phyloP scores from a whole-genome alignment of 768 basidiomycete genomes.

The Amanita inopinata region DNA sequence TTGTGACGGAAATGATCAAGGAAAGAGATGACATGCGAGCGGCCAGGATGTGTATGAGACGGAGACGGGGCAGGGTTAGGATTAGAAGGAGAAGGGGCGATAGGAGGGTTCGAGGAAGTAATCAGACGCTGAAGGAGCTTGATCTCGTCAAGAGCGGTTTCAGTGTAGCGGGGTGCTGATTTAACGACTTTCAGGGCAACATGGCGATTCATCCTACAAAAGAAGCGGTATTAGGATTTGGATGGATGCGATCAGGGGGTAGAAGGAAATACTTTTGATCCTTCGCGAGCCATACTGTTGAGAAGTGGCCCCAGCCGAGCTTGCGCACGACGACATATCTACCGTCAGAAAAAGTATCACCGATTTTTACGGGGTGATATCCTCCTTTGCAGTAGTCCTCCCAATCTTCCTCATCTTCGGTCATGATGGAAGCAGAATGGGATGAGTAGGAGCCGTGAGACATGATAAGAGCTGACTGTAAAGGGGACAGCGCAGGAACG shows the following conservation, averaged over 20 bases:
- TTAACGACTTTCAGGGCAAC: conserved; percentile 99
- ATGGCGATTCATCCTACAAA: conserved; percentile 78
- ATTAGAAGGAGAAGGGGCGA: conserved; percentile 34
- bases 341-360: conserved; percentile 80
- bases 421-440: conserved; percentile 69
- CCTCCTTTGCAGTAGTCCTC: conserved; percentile 79
- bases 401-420: conserved; percentile 89
- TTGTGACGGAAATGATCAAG: conserved; percentile 96
- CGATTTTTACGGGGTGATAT: conserved; percentile 91
- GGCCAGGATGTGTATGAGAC: conserved; percentile 72
- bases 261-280: conserved; percentile 59
- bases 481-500: not conserved
- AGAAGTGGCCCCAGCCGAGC: conserved; percentile 93
- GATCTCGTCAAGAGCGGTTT: conserved; percentile 98
- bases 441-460: conserved; percentile 71
- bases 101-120: conserved; percentile 60
- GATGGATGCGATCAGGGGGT: conserved; percentile 5
- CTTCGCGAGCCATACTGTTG: conserved; percentile 85
- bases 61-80: conserved; percentile 44
- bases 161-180: conserved; percentile 92
- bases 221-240: conserved; percentile 2
- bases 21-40: conserved; percentile 93
- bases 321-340: conserved; percentile 90
- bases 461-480: conserved; percentile 27
- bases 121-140: conserved; percentile 94